Base-by-base conservation (phyloP, 1,139 yeast species). In the Saccharomycopsis crataegensis region DNA sequence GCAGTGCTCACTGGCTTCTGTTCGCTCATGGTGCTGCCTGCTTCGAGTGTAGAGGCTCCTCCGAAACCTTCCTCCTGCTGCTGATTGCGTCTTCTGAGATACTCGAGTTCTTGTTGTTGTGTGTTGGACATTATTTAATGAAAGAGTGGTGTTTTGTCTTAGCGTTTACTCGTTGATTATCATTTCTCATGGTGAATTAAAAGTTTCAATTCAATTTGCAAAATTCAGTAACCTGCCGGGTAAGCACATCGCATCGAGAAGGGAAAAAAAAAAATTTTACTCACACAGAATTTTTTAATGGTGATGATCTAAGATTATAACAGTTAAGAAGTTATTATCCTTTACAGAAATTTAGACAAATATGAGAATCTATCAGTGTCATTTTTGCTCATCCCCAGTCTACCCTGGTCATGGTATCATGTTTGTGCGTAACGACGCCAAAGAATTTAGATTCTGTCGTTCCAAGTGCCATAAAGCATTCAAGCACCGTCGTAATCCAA, bases 401-500 rank as follows among this genome's bases (percentile, higher is more conserved):
- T 90, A 90, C 64, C 99, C 99, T 50, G 91, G 96, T 58, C 97
- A 93, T 67, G 99, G 99, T 60, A 90, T 94, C 68, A 86, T 88
- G 86, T 93, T 91, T 72, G 98, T 93, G 59, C 84, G 99, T 73
- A 93, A 93, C 70, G 99, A 93, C 66, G 96, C 98, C 62, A 93
- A 93, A 67, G 98, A 90, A 72, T 93, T 93, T 69, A 79, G 96
- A 65, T 93, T 93, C 75, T 93, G 99, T 70, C 89, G 98, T 70
- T 90, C 98, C 60, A 93, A 94, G 70, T 93, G 99, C 74, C 99
- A 93, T 74, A 89, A 90, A 69, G 86, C 93, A 57, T 93, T 93
- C 83, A 93, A 93, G 72, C 95, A 90, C 77, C 91, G 96, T 78
- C 86, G 99, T 73, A 93, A 93, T 75, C 99, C 99, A 64, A 86